Percentiles rank a stretch among this genome's conserved stretches.
These are phyloP conservation scores for Sporothrix sp. DNA, from an alignment of 2,329 filamentous ascomycete genomes.

Conservation along the genomic window DNA sequence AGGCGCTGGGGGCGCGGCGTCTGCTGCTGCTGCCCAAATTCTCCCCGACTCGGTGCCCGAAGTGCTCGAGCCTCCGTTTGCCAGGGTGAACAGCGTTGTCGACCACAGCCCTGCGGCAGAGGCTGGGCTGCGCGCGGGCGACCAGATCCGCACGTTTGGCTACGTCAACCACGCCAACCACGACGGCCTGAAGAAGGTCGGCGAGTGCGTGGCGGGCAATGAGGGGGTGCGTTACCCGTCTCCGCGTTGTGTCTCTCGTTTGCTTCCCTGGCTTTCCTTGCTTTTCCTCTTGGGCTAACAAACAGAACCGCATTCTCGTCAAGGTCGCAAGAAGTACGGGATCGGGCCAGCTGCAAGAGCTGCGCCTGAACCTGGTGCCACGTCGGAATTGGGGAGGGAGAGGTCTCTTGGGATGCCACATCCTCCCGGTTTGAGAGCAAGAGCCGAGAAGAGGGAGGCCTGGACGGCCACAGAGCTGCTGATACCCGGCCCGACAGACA, in stretches of 20 bases:
- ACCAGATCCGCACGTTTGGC: constrained; percentile 78
- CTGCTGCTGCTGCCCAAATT: constrained; percentile 13
- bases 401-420: constrained; percentile 82
- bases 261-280: neutral
- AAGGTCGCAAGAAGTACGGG: constrained; percentile 46
- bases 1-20: constrained; percentile 14
- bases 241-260: neutral
- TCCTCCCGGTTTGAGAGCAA: constrained; percentile 58
- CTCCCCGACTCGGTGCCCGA: constrained; percentile 28
- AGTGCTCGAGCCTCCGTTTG: constrained; percentile 52
- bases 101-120: constrained; percentile 68
- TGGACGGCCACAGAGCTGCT: neutral
- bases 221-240: constrained; percentile 60
- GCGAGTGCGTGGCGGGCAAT: constrained; percentile 80
- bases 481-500: neutral
- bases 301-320: constrained; percentile 59
- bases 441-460: neutral
- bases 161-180: constrained; percentile 76
- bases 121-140: constrained; percentile 71
- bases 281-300: constrained; percentile 17
- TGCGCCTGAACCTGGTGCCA: constrained; percentile 66
- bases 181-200: constrained; percentile 74
- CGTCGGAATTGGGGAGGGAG: constrained; percentile 79
- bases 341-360: constrained; percentile 38
- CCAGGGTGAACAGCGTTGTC: constrained; percentile 78